Conservation (phyloP, 2,329 filamentous ascomycete species). For the Colletotrichum sansevieriae region DNA sequence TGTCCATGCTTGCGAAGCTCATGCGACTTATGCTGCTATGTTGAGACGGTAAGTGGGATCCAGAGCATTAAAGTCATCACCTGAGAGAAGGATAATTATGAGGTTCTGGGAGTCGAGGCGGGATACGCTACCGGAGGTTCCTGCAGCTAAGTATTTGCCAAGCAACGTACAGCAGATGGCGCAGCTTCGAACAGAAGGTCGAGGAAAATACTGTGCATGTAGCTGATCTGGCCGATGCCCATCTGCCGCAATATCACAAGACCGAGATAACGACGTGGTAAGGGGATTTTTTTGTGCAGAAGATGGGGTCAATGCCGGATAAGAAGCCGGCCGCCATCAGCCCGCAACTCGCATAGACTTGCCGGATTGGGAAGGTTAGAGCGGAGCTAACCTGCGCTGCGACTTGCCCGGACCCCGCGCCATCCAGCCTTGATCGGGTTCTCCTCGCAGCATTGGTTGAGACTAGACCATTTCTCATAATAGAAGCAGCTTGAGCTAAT, state of each 20-base stretch:
- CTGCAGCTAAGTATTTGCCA: too few relatives aligned
- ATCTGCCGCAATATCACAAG: background rate
- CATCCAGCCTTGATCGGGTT: background rate
- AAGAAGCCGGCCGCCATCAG: background rate
- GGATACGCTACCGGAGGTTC: background rate
- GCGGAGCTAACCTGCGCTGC: constrained; percentile 2
- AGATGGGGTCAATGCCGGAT: background rate
- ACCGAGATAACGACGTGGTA: background rate
- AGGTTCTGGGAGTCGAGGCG: background rate
- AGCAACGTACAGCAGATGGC: too few relatives aligned
- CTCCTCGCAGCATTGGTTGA: constrained; percentile 47
- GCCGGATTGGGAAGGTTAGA: constrained; percentile 9
- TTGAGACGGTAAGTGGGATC: too few relatives aligned
- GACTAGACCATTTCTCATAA: too few relatives aligned
- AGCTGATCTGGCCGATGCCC: background rate
- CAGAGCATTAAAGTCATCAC: background rate
- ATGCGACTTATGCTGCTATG: background rate
- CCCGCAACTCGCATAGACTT: background rate
- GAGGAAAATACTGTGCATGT: too few relatives aligned
- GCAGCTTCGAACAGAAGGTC: too few relatives aligned
- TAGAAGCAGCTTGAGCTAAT: too few relatives aligned
- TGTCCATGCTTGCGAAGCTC: background rate
- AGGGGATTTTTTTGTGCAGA: background rate
- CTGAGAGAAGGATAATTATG: background rate
- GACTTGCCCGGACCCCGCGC: constrained; percentile 12